Evolutionary conservation across 2,329 filamentous ascomycete species (phyloP), one percentile per base, ranked within the genome.

Genomic region (Cercospora zeae-maydis): DNA sequence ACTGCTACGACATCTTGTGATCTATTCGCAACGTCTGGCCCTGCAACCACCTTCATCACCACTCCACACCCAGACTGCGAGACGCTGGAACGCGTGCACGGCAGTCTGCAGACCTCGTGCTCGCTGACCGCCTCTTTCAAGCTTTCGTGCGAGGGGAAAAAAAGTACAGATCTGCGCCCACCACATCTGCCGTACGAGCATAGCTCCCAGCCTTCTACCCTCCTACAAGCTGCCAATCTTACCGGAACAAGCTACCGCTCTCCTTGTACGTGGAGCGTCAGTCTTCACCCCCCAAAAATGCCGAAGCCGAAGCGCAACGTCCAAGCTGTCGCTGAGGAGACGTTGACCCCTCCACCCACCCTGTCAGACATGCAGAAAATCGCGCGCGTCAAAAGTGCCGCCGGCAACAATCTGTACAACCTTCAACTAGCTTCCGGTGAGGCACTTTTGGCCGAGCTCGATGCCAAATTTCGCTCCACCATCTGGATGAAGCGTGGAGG

Each of bases 401-500:
- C 92, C 69, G 93, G 93, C 69, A 96, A 96, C 79, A 96, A 90
- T 76, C 82, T 96, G 45, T 98, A 96, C 81, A 84, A 85, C 47
- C 91, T 93, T 73, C 83, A 88, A 73, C 80, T 93, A 31, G 87
- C 93, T 24, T 82, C 83, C 70, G 83, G 84, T 63, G 84, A 86
- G 71, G 79, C 83, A 6, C 77, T 93, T 39, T 80, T 96, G 16
- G 88, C 92, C 21, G 92, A 97, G 80, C 85, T 99, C 19, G 89
- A 91, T 9, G 81, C 91, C 27, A 87, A 88, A 42, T 97, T 98
- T 75, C 90, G 93, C 65, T 95, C 91, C 67, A 95, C 91, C 1
- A 91, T 98, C 67, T 98, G 92, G 91, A 90, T 98, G 75, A 93
- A 90, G 77, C 87, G 92, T 16, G 90, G 92, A 31, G 91, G 92